phyloP scores from a whole-genome alignment of 371 early-diverging fungal genomes.

The Rhizopus stolonifer region DNA sequence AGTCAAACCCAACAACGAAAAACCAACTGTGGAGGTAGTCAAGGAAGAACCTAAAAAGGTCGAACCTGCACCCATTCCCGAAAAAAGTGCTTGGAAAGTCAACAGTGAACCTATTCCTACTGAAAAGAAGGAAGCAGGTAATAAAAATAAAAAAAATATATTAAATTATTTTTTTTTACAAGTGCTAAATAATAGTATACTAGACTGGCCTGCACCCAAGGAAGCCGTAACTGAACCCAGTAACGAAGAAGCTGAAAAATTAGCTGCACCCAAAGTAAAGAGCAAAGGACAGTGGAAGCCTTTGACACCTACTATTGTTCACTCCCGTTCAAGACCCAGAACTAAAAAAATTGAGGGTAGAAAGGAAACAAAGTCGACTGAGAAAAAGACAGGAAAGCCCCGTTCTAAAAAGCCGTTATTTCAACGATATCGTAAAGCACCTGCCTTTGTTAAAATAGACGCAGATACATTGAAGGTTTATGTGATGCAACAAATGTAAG shows the following conservation, averaged over 20 bases:
- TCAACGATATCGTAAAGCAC: conserved; percentile 32
- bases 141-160: not conserved
- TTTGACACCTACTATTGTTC: conserved; percentile 61
- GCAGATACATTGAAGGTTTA: conserved; percentile 57
- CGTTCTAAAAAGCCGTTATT: conserved; percentile 17
- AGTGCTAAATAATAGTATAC: not conserved
- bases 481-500: conserved; percentile 63
- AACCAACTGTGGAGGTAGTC: conserved; percentile 9
- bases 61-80: conserved; percentile 49
- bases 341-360: not conserved
- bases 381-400: conserved; percentile 10
- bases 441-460: conserved; percentile 49
- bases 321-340: conserved; percentile 28
- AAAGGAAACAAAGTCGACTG: not conserved
- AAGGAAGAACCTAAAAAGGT: conserved; percentile 22
- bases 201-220: conserved; percentile 52
- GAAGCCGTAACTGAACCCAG: conserved; percentile 30
- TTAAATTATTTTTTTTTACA: no score
- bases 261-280: conserved; percentile 40
- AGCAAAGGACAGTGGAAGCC: conserved; percentile 63
- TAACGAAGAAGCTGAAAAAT: conserved; percentile 38
- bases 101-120: conserved; percentile 35
- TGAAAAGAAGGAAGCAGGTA: conserved; percentile 22
- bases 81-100: conserved; percentile 58
- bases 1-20: not conserved